phyloP scores from a whole-genome alignment of 106 monocot species.

The Hemerocallis citrina region DNA sequence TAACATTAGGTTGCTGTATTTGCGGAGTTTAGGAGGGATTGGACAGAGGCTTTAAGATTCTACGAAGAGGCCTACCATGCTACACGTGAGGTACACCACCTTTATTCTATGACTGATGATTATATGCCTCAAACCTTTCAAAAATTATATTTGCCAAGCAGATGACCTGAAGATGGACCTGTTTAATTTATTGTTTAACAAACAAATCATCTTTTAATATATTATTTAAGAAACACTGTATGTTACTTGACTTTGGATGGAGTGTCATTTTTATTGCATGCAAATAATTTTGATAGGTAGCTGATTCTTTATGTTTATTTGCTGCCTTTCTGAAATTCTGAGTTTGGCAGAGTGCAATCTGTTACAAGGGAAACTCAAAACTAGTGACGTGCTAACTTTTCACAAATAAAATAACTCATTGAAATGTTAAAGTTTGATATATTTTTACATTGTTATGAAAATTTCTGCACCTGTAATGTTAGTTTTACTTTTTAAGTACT shows the following conservation, averaged over 20 bases:
- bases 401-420: too few relatives aligned
- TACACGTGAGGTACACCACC: conserved; percentile 55
- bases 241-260: not conserved
- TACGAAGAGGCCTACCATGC: conserved; percentile 76
- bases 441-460: too few relatives aligned
- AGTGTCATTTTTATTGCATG: not conserved
- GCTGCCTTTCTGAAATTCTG: too few relatives aligned
- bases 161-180: not conserved
- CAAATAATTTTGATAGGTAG: not conserved
- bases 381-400: too few relatives aligned
- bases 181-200: conserved; percentile 1
- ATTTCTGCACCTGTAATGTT: too few relatives aligned
- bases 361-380: too few relatives aligned
- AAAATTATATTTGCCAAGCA: not conserved
- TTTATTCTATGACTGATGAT: too few relatives aligned
- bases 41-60: conserved; percentile 80
- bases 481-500: not conserved
- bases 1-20: conserved; percentile 68
- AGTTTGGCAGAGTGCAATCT: too few relatives aligned
- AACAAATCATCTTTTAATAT: not conserved
- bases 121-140: not conserved
- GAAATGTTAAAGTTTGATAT: too few relatives aligned
- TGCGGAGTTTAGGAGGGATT: conserved; percentile 88
- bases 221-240: too few relatives aligned
- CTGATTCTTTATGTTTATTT: not conserved